phyloP scores from a whole-genome alignment of 495 filamentous ascomycete species.

The Physcia stellaris region DNA sequence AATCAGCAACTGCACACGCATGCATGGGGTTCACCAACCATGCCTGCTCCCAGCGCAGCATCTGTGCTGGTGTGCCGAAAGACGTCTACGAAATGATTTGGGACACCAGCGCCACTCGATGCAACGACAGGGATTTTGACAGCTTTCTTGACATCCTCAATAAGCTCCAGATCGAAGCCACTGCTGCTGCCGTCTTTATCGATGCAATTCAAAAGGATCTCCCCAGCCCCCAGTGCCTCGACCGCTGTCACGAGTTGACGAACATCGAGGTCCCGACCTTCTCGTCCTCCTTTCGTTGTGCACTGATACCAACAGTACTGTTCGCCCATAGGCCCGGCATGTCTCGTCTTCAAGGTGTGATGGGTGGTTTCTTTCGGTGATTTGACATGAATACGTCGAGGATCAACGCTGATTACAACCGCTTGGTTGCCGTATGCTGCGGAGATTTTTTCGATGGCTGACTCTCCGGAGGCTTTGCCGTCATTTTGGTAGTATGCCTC shows the following conservation, averaged over 20 bases:
- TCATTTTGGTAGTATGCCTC: constrained; percentile 70
- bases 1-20: neutral
- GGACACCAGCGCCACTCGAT: constrained; percentile 83
- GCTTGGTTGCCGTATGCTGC: constrained; percentile 91
- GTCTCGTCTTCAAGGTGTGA: constrained; percentile 58
- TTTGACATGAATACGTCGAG: constrained; percentile 76
- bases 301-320: constrained; percentile 92
- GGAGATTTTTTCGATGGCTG: constrained; percentile 90
- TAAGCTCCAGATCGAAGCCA: constrained; percentile 89
- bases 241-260: constrained; percentile 76
- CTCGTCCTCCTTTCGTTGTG: constrained; percentile 88
- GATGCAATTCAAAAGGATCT: constrained; percentile 93
- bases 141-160: constrained; percentile 69
- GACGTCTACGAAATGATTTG: constrained; percentile 80
- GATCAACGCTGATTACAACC: constrained; percentile 91
- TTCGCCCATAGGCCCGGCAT: constrained; percentile 63
- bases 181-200: constrained; percentile 92
- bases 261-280: constrained; percentile 83
- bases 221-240: constrained; percentile 90
- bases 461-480: constrained; percentile 56
- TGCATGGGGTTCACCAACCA: constrained; percentile 40
- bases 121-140: constrained; percentile 90
- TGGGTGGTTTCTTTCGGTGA: constrained; percentile 59
- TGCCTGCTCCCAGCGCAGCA: constrained; percentile 87
- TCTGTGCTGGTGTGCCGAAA: constrained; percentile 77